These are phyloP conservation scores for Exophiala xenobiotica DNA, from an alignment of 2,329 filamentous ascomycete genomes.

Conservation along the genomic window DNA sequence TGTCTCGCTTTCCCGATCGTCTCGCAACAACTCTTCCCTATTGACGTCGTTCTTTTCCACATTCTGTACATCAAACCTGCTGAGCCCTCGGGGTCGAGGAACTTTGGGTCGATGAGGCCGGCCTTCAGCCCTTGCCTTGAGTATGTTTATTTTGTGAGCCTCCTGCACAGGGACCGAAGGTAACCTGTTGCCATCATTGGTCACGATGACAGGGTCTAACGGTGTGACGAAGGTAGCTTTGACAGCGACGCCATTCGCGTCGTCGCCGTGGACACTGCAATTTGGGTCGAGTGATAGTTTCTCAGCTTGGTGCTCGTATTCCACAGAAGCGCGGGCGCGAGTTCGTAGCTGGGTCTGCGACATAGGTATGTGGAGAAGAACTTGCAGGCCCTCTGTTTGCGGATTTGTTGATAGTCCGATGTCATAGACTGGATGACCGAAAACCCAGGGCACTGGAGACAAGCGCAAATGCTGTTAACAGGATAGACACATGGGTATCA, in stretches of 20 bases:
- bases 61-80: slow-evolving; percentile 18
- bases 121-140: slow-evolving; percentile 30
- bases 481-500: neutral
- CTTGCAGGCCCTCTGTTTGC: neutral
- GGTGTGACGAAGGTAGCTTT: slow-evolving; percentile 55
- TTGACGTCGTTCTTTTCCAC: slow-evolving; percentile 9
- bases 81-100: slow-evolving; percentile 14
- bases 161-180: slow-evolving; percentile 69
- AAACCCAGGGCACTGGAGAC: too few species aligned
- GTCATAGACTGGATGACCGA: slow-evolving; percentile 16
- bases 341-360: slow-evolving; percentile 23
- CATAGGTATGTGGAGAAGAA: slow-evolving; percentile 12
- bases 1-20: slow-evolving; percentile 14
- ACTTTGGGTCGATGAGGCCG: slow-evolving; percentile 6
- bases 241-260: slow-evolving; percentile 27
- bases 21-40: slow-evolving; percentile 8
- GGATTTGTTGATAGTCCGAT: slow-evolving; percentile 7
- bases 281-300: slow-evolving; percentile 31
- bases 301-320: slow-evolving; percentile 31
- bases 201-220: slow-evolving; percentile 70
- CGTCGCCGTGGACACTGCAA: slow-evolving; percentile 4
- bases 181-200: slow-evolving; percentile 64
- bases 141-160: slow-evolving; percentile 65
- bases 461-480: too few species aligned
- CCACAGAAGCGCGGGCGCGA: slow-evolving; percentile 20